phyloP scores from a whole-genome alignment of 2,329 filamentous ascomycete genomes.

The Zasmidium cellare region DNA sequence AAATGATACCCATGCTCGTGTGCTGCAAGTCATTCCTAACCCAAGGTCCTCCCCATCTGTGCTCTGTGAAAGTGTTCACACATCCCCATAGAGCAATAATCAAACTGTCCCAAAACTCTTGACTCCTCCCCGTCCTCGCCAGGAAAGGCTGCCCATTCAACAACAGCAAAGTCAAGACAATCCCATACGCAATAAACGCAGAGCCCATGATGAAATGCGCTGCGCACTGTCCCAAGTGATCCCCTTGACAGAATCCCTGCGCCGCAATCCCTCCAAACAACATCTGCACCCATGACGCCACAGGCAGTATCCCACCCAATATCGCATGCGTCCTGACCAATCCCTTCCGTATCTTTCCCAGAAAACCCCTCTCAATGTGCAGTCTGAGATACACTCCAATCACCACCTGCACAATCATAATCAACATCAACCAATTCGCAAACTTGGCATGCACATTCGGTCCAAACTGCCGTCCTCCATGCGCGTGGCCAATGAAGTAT shows the following conservation, averaged over 20 bases:
- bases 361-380: conserved; percentile 81
- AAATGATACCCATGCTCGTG: conserved; percentile 98
- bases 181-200: conserved; percentile 92
- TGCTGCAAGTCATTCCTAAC: conserved; percentile 94
- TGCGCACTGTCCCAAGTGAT: conserved; percentile 87
- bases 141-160: conserved; percentile 89
- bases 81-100: conserved; percentile 94
- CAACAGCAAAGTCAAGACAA: conserved; percentile 80
- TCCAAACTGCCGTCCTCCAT: conserved; percentile 84
- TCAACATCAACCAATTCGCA: conserved; percentile 75
- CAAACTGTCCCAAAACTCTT: conserved; percentile 93
- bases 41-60: conserved; percentile 88
- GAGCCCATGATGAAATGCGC: conserved; percentile 99
- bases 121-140: conserved; percentile 75
- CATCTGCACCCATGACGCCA: conserved; percentile 90
- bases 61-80: conserved; percentile 97
- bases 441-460: conserved; percentile 80
- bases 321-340: conserved; percentile 75
- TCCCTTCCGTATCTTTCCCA: conserved; percentile 70
- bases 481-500: conserved; percentile 88
- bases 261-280: conserved; percentile 91
- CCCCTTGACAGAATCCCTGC: conserved; percentile 87
- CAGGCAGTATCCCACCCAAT: conserved; percentile 81
- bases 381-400: conserved; percentile 86
- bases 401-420: conserved; percentile 73